A percentile compares a stretch with the other conserved stretches of the same genome.
Conservation (phyloP, 1,284 basidiomycete species). For the Ganoderma multipileum region DNA sequence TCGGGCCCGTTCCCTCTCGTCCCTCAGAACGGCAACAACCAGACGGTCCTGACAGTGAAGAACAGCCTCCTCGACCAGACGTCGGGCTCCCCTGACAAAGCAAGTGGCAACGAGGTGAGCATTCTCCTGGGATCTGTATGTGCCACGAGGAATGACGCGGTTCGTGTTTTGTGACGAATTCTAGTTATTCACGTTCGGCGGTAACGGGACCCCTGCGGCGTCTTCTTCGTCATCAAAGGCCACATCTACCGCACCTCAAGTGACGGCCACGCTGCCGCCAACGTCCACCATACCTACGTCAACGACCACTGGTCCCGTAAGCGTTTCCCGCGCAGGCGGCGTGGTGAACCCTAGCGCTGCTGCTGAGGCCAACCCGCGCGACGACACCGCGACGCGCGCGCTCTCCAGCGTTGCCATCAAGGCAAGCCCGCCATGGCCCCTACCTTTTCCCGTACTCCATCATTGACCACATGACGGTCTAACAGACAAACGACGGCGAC, state of each 20-base stretch:
- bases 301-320: conserved; percentile 5
- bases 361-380: conserved; percentile 9
- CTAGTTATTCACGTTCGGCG: conserved; percentile 12
- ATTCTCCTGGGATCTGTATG: not conserved
- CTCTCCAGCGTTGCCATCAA: conserved; percentile 10
- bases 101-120: conserved; percentile 3
- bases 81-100: conserved; percentile 1
- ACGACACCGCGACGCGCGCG: conserved; percentile 14
- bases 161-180: not conserved
- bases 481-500: conserved; percentile 8
- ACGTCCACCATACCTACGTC: conserved; percentile 3
- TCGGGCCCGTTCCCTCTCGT: conserved; percentile 7
- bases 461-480: not conserved
- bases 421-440: not conserved
- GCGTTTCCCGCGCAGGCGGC: conserved; percentile 12
- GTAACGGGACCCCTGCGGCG: conserved; percentile 1
- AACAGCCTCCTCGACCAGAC: conserved; percentile 5
- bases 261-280: conserved; percentile 1
- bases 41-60: conserved; percentile 5
- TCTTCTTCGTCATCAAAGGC: not conserved
- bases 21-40: conserved; percentile 13
- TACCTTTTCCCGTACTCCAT: not conserved
- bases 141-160: not conserved
- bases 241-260: not conserved
- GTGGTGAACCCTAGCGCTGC: conserved; percentile 9